A percentile compares a stretch with the other conserved stretches of the same genome.
phyloP scores from a whole-genome alignment of 108 stramenopile genomes.

The Pseudonitzschia multiseries region DNA sequence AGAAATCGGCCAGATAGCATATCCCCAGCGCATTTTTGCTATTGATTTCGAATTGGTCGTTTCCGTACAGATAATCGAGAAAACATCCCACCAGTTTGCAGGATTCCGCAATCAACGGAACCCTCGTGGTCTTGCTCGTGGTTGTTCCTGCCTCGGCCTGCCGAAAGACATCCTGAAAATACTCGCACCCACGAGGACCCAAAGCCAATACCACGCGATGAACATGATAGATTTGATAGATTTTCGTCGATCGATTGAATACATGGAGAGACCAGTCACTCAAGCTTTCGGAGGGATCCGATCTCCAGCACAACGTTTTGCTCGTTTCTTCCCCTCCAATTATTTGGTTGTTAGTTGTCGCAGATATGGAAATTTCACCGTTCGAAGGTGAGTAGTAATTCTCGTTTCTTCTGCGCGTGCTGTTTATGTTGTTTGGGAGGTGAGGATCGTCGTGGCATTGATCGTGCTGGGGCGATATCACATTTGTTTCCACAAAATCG shows the following conservation, averaged over 20 bases:
- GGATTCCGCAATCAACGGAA: conserved; percentile 27
- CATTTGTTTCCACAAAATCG: background rate
- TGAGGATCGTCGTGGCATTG: background rate
- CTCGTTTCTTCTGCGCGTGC: background rate
- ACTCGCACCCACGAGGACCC: conserved; percentile 54
- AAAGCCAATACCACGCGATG: conserved; percentile 55
- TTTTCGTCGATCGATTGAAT: conserved; percentile 44
- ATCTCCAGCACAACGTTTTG: conserved; percentile 43
- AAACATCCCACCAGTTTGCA: conserved; percentile 25
- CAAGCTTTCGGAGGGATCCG: conserved; percentile 50
- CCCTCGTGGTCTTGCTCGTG: conserved; percentile 16
- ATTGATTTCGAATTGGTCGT: conserved; percentile 15
- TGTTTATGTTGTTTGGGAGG: background rate
- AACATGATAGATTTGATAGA: conserved; percentile 45
- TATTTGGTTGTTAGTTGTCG: background rate
- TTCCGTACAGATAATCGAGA: conserved; percentile 26
- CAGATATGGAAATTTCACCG: background rate
- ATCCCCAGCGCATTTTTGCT: conserved; percentile 28
- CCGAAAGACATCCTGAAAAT: conserved; percentile 42
- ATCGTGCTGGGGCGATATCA: background rate
- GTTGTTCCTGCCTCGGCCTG: conserved; percentile 5
- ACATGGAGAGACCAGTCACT: conserved; percentile 49
- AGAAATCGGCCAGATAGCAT: conserved; percentile 22
- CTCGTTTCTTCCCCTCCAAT: background rate
- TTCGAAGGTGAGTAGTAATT: background rate